Evolutionary conservation across 352 stramenopile species (phyloP).

Genomic region (Achlya hypogyna): DNA sequence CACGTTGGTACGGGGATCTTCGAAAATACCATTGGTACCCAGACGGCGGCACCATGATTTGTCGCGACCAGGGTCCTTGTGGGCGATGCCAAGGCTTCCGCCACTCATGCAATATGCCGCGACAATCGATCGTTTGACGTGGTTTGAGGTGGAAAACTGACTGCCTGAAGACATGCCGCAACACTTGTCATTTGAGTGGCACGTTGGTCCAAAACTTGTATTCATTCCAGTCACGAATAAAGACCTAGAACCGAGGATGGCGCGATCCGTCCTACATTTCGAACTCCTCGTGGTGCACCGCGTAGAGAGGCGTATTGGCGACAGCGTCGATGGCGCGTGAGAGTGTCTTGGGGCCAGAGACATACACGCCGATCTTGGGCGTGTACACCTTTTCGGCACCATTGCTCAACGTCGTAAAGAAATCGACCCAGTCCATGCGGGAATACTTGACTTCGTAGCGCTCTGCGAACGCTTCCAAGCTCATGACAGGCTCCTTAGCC

Average conservation of each 20-base stretch:
- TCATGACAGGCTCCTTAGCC: not conserved
- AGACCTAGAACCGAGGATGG: not conserved
- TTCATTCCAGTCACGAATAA: not conserved
- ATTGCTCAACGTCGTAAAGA: not conserved
- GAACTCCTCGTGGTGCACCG: conserved; percentile 65
- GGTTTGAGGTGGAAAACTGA: no score
- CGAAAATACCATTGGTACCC: no score
- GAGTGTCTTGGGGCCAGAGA: conserved; percentile 58
- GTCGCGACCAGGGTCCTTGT: no score
- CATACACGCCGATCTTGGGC: conserved; percentile 56
- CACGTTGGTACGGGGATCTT: no score
- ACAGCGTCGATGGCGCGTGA: conserved; percentile 50
- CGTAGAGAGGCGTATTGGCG: conserved; percentile 35
- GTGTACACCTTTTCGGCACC: not conserved
- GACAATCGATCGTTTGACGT: no score
- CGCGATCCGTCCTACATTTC: conserved; percentile 47
- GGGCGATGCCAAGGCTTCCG: no score
- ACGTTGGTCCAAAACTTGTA: no score
- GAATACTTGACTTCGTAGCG: conserved; percentile 6
- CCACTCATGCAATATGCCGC: no score
- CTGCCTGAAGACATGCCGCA: no score
- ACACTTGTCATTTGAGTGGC: no score
- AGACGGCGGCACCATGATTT: no score
- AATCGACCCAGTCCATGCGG: not conserved
- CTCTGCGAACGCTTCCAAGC: not conserved